These are phyloP conservation scores for Saccharomycopsis selenospora DNA, from an alignment of 805 yeast species.

Conservation along the genomic window DNA sequence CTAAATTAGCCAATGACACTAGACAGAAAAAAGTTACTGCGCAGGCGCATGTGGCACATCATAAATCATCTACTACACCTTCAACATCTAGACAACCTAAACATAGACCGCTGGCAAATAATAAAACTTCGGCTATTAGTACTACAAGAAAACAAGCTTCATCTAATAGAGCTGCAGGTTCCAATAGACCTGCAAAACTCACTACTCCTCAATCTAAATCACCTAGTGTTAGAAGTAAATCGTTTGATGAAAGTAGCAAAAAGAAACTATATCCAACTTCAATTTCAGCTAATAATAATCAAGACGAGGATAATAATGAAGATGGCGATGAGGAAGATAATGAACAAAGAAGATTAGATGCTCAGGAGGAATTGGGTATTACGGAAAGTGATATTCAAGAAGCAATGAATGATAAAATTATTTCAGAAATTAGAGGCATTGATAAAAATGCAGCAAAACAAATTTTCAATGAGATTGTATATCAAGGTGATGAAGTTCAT, in stretches of 20 bases:
- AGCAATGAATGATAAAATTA: slow-evolving; percentile 27
- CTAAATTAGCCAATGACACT: background rate
- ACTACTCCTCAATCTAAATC: background rate
- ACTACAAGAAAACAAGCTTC: background rate
- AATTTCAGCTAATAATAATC: slow-evolving; percentile 1
- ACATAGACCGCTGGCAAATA: background rate
- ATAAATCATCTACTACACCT: background rate
- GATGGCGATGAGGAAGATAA: too few relatives aligned
- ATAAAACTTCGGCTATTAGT: background rate
- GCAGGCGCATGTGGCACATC: slow-evolving; percentile 3
- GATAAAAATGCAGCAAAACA: slow-evolving; percentile 76
- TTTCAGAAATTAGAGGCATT: slow-evolving; percentile 46
- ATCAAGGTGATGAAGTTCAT: slow-evolving; percentile 85
- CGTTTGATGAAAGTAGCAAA: background rate
- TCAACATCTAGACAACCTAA: background rate
- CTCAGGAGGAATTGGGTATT: slow-evolving; percentile 23
- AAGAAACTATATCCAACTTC: background rate
- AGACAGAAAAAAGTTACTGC: background rate
- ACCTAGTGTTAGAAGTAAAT: background rate
- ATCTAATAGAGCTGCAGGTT: background rate
- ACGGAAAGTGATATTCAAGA: slow-evolving; percentile 27
- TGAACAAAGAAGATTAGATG: background rate
- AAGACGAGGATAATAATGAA: slow-evolving; percentile 5
- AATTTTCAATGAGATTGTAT: slow-evolving; percentile 81
- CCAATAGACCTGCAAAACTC: background rate